A percentile compares a stretch with the other conserved stretches of the same genome.
Conservation (phyloP, 169 alveolate genomes). For the Plasmodium reichenowi region DNA sequence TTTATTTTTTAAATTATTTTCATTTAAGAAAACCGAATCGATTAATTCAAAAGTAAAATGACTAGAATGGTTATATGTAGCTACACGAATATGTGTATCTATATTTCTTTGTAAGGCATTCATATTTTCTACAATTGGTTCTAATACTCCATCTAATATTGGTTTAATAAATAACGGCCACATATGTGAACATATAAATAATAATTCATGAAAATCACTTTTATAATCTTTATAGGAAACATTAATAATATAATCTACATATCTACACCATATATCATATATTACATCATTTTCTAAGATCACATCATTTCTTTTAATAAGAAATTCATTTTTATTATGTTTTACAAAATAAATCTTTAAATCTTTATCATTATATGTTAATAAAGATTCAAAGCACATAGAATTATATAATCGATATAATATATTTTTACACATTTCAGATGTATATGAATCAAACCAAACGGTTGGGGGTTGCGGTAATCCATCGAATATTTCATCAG, state of each 20-base stretch:
- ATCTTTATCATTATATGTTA: constrained; percentile 70
- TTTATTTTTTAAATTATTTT: constrained; percentile 74
- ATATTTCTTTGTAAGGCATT: constrained; percentile 76
- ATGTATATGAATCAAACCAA: constrained; percentile 75
- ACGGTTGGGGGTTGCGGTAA: constrained; percentile 77
- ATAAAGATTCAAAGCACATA: constrained; percentile 71
- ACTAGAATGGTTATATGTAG: constrained; percentile 77
- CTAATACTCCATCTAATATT: constrained; percentile 64
- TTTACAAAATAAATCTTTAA: constrained; percentile 38
- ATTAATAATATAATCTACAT: constrained; percentile 66
- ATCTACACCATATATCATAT: constrained; percentile 77
- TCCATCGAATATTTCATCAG: constrained; percentile 76
- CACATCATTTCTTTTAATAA: constrained; percentile 52
- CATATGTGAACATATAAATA: constrained; percentile 72
- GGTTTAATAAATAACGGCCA: constrained; percentile 76
- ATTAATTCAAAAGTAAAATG: constrained; percentile 75
- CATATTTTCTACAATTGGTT: constrained; percentile 78
- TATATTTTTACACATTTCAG: constrained; percentile 76
- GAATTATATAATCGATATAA: constrained; percentile 41
- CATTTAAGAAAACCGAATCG: constrained; percentile 74
- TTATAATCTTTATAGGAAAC: constrained; percentile 75
- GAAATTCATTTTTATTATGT: constrained; percentile 54
- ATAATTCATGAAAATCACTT: constrained; percentile 72
- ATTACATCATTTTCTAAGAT: constrained; percentile 68
- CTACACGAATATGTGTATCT: constrained; percentile 75